phyloP scores from a whole-genome alignment of 495 filamentous ascomycete species.

The Darksidea phi region DNA sequence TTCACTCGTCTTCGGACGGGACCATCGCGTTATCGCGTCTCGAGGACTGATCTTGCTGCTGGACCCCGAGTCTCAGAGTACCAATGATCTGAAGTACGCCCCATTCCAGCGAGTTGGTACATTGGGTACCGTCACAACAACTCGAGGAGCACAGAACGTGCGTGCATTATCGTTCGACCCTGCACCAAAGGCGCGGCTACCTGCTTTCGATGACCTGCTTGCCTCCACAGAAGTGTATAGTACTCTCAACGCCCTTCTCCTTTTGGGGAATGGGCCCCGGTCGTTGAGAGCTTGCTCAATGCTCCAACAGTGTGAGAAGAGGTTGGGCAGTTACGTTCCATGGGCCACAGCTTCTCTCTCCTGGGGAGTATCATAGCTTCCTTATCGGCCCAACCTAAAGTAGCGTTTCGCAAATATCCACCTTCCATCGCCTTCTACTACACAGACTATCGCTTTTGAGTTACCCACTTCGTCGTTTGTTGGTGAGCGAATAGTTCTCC shows the following conservation, averaged over 20 bases:
- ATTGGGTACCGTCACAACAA: slow-evolving; percentile 1
- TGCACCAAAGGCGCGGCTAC: not conserved
- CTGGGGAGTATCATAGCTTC: not conserved
- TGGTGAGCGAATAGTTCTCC: too few relatives aligned
- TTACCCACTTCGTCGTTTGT: too few relatives aligned
- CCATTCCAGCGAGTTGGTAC: not conserved
- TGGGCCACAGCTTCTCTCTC: too few relatives aligned
- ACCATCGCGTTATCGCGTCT: not conserved
- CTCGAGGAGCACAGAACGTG: slow-evolving; percentile 17
- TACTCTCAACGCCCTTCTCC: not conserved
- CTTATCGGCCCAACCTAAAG: not conserved
- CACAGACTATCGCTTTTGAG: too few relatives aligned
- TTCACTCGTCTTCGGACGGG: too few relatives aligned
- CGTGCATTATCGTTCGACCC: slow-evolving; percentile 1
- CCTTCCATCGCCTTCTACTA: not conserved
- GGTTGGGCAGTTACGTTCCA: too few relatives aligned
- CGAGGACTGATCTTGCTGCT: not conserved
- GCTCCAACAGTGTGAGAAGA: too few relatives aligned
- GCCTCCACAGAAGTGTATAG: not conserved
- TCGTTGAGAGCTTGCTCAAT: too few relatives aligned
- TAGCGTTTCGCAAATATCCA: not conserved
- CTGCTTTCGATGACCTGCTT: not conserved
- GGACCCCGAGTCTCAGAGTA: not conserved
- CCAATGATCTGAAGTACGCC: not conserved
- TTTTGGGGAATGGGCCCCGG: too few relatives aligned